phyloP scores from a whole-genome alignment of 441 rosid genomes.

The Mallotus repandus region DNA sequence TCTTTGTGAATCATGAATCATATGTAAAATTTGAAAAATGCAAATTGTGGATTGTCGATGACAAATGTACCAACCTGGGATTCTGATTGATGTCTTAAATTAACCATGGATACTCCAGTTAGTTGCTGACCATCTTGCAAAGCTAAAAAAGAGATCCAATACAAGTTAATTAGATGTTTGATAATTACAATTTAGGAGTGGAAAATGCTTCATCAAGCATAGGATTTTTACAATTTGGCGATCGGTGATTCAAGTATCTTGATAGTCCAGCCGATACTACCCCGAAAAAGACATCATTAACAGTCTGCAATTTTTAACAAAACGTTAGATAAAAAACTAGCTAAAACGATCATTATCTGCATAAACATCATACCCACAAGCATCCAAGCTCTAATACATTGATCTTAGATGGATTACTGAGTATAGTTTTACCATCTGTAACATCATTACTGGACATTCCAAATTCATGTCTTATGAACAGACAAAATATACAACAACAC shows the following conservation, averaged over 20 bases:
- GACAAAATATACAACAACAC: too few species aligned
- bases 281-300: conserved; percentile 63
- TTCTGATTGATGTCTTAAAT: conserved; percentile 44
- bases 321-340: too few species aligned
- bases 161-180: background rate
- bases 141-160: conserved; percentile 25
- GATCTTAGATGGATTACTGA: too few species aligned
- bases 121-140: conserved; percentile 37
- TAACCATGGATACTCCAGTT: conserved; percentile 59
- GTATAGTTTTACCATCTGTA: too few species aligned
- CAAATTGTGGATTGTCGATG: too few species aligned
- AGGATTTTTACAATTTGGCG: conserved; percentile 38
- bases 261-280: conserved; percentile 49
- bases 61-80: conserved; percentile 31
- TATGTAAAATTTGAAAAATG: too few species aligned
- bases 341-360: too few species aligned
- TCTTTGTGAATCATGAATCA: too few species aligned
- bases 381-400: too few species aligned
- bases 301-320: conserved; percentile 34
- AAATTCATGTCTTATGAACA: too few species aligned
- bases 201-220: background rate
- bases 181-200: background rate
- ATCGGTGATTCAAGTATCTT: conserved; percentile 47
- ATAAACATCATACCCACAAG: background rate
- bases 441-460: too few species aligned